phyloP scores from a whole-genome alignment of 169 alveolate genomes.

The Cryptosporidium sp. region DNA sequence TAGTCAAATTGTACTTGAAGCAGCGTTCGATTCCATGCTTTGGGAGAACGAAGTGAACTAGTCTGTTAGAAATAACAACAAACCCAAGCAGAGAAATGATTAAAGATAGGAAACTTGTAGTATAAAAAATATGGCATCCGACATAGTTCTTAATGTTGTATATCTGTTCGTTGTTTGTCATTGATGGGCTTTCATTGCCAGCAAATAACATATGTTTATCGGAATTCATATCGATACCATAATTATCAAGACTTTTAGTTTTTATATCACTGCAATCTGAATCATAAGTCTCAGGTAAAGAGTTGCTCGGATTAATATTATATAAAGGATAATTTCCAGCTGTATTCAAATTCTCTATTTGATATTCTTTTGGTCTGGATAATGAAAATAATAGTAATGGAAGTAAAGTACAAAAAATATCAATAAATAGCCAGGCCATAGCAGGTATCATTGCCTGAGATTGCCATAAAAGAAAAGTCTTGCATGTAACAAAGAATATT shows the following conservation, averaged over 20 bases:
- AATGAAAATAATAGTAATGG: slow-evolving; percentile 43
- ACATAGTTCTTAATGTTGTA: neutral
- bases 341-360: neutral
- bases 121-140: slow-evolving; percentile 20
- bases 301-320: neutral
- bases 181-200: neutral
- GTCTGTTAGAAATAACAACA: slow-evolving; percentile 17
- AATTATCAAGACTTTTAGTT: neutral
- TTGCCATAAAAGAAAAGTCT: slow-evolving; percentile 44
- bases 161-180: neutral
- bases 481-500: slow-evolving; percentile 44
- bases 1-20: slow-evolving; percentile 1
- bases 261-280: neutral
- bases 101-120: slow-evolving; percentile 5
- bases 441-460: slow-evolving; percentile 74
- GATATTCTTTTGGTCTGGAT: slow-evolving; percentile 40
- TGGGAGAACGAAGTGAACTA: slow-evolving; percentile 39
- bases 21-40: slow-evolving; percentile 23
- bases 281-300: neutral
- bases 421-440: slow-evolving; percentile 67
- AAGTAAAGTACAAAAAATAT: slow-evolving; percentile 52
- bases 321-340: neutral
- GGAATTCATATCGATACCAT: neutral
- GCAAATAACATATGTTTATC: neutral
- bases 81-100: slow-evolving; percentile 20